Evolutionary conservation across 371 early-diverging fungal species (phyloP).

Genomic region (Zancudomyces culisetae): DNA sequence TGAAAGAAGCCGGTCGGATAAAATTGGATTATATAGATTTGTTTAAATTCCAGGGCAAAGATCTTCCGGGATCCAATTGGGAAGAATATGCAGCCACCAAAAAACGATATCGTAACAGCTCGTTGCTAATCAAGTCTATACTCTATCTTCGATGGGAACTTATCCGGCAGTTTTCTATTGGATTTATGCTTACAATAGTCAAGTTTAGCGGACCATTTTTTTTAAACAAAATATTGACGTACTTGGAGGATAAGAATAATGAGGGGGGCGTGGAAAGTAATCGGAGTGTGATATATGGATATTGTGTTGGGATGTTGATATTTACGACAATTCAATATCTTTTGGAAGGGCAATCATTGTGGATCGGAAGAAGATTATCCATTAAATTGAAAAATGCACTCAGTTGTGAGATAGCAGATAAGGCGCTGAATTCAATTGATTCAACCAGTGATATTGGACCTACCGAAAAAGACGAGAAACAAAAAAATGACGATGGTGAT

Average conservation of each 20-base stretch:
- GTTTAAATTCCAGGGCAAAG: slow-evolving; percentile 7
- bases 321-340: slow-evolving; percentile 27
- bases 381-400: slow-evolving; percentile 15
- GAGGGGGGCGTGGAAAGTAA: slow-evolving; percentile 13
- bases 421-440: slow-evolving; percentile 7
- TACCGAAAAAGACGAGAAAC: slow-evolving; percentile 4
- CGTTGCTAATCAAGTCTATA: slow-evolving; percentile 4
- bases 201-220: slow-evolving; percentile 19
- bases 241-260: slow-evolving; percentile 13
- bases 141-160: slow-evolving; percentile 12
- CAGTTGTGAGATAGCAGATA: slow-evolving; percentile 17
- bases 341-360: slow-evolving; percentile 24
- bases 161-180: slow-evolving; percentile 4
- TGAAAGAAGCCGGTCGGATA: slow-evolving; percentile 8
- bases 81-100: slow-evolving; percentile 6
- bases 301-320: slow-evolving; percentile 36
- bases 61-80: slow-evolving; percentile 13
- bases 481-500: too few species aligned
- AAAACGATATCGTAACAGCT: slow-evolving; percentile 4
- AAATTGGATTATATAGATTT: slow-evolving; percentile 11
- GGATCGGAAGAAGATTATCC: slow-evolving; percentile 17
- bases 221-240: slow-evolving; percentile 15
- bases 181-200: slow-evolving; percentile 7
- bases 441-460: neutral
- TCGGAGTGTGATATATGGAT: too few species aligned